Percentiles rank a stretch among this genome's conserved stretches.
These are phyloP conservation scores for Trypanosoma grayi DNA, from an alignment of 208 protist species.

Conservation along the genomic window DNA sequence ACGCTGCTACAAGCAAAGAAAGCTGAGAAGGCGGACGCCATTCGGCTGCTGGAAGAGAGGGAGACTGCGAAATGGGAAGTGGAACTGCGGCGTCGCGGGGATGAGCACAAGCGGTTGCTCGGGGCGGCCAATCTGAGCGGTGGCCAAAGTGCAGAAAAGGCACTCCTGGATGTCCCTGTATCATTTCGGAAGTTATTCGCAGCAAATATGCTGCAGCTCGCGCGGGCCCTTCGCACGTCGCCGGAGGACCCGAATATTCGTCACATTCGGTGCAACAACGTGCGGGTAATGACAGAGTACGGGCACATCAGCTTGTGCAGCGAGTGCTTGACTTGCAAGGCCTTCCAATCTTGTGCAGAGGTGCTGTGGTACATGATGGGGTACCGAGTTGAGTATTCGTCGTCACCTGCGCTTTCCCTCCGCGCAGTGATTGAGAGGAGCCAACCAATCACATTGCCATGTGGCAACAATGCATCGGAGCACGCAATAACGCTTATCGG, in stretches of 20 bases:
- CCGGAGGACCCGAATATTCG: conserved; percentile 82
- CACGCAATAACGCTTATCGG: conserved; percentile 57
- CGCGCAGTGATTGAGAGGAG: conserved; percentile 17
- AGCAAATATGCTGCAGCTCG: conserved; percentile 33
- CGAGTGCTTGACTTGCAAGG: conserved; percentile 24
- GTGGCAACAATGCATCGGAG: conserved; percentile 34
- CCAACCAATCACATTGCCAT: conserved; percentile 46
- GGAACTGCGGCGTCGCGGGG: conserved; percentile 37
- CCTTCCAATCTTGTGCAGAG: conserved; percentile 34
- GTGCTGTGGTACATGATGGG: conserved; percentile 65
- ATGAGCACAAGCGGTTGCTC: conserved; percentile 28
- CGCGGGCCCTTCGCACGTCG: conserved; percentile 44
- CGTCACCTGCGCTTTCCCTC: conserved; percentile 23
- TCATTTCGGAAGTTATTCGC: conserved; percentile 21
- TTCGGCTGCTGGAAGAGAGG: conserved; percentile 21
- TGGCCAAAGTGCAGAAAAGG: not conserved
- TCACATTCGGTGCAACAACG: conserved; percentile 71
- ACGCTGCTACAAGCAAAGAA: conserved; percentile 18
- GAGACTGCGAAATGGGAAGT: conserved; percentile 38
- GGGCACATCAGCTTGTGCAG: conserved; percentile 54
- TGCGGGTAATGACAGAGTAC: conserved; percentile 60
- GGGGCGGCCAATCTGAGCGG: not conserved
- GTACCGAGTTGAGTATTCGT: conserved; percentile 71
- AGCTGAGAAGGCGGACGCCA: conserved; percentile 24
- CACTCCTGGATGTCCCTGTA: conserved; percentile 18